These are phyloP conservation scores for Priceomyces fermenticarens DNA, from an alignment of 805 yeast genomes.

Conservation along the genomic window DNA sequence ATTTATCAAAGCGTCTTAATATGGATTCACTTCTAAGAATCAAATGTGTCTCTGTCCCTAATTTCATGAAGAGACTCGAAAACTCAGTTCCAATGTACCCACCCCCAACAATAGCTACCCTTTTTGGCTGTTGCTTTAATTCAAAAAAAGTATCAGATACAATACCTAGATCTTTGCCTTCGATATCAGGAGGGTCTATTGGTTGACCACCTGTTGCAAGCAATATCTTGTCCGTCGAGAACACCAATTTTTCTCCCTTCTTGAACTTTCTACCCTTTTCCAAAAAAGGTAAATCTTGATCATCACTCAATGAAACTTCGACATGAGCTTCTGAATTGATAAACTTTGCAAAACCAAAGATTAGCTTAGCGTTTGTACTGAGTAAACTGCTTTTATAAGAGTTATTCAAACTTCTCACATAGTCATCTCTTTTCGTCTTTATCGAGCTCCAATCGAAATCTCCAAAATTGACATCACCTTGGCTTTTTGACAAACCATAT, in stretches of 20 bases:
- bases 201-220: constrained; percentile 95
- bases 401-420: constrained; percentile 81
- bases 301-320: constrained; percentile 58
- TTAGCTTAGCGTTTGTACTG: constrained; percentile 83
- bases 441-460: constrained; percentile 78
- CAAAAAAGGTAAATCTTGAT: constrained; percentile 36
- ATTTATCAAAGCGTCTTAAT: constrained; percentile 80
- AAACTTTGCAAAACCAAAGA: constrained; percentile 85
- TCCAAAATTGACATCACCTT: constrained; percentile 44
- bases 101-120: constrained; percentile 94
- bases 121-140: constrained; percentile 78
- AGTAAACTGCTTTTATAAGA: constrained; percentile 85
- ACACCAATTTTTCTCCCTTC: constrained; percentile 55
- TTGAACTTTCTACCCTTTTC: constrained; percentile 22
- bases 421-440: constrained; percentile 90
- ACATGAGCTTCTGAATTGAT: constrained; percentile 61
- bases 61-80: constrained; percentile 88
- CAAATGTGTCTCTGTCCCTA: constrained; percentile 83
- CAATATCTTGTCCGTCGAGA: constrained; percentile 77
- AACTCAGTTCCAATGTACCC: constrained; percentile 97
- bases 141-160: constrained; percentile 90
- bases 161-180: constrained; percentile 81
- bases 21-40: constrained; percentile 90
- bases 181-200: constrained; percentile 61
- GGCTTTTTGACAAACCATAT: constrained; percentile 69